Evolutionary conservation across 805 yeast genomes (phyloP).

Genomic region (Starmerella potacharoeniae): DNA sequence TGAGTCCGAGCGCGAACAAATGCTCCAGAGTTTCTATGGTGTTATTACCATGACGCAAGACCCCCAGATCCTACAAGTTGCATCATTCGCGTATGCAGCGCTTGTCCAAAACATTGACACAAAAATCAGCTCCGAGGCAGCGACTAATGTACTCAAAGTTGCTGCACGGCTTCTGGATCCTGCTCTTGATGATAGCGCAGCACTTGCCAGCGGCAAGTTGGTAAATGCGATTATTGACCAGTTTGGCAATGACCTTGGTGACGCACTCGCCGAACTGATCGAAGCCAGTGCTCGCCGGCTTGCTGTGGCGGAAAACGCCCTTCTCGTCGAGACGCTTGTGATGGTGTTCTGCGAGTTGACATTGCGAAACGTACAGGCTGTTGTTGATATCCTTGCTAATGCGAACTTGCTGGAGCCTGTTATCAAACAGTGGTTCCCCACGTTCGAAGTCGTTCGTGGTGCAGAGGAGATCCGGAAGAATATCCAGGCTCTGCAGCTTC

Average conservation of each 20-base stretch:
- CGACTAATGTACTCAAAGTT: constrained; percentile 42
- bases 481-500: constrained; percentile 57
- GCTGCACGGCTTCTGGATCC: constrained; percentile 64
- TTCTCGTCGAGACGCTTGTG: constrained; percentile 66
- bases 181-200: constrained; percentile 64
- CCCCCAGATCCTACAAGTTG: constrained; percentile 63
- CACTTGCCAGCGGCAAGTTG: constrained; percentile 62
- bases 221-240: constrained; percentile 49
- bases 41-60: constrained; percentile 47
- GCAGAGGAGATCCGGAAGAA: constrained; percentile 54
- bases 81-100: constrained; percentile 61
- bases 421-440: constrained; percentile 69
- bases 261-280: constrained; percentile 43
- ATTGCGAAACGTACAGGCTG: constrained; percentile 47
- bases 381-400: constrained; percentile 48
- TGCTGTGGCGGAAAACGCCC: constrained; percentile 50
- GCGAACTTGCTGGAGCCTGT: constrained; percentile 42
- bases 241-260: constrained; percentile 34
- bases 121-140: constrained; percentile 11
- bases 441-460: constrained; percentile 74
- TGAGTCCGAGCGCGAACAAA: constrained; percentile 15
- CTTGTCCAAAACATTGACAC: constrained; percentile 35
- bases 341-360: constrained; percentile 66
- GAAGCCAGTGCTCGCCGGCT: constrained; percentile 63
- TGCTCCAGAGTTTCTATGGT: constrained; percentile 34